phyloP scores from a whole-genome alignment of 768 basidiomycete species.

The Sporobolomyces pararoseus region DNA sequence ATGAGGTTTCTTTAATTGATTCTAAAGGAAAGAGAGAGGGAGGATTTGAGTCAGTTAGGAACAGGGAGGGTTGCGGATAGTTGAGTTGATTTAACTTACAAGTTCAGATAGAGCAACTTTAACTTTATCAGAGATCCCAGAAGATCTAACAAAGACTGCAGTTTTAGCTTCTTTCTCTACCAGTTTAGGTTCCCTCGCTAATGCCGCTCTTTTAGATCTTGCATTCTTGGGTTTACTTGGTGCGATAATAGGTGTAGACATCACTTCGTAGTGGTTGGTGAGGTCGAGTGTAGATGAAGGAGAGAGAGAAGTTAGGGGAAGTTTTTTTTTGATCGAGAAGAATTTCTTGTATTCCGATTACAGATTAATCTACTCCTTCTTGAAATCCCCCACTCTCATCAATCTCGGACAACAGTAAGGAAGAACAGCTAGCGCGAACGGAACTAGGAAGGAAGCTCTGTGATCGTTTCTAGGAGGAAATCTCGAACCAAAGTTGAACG shows the following conservation, averaged over 20 bases:
- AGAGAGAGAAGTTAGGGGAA: background rate
- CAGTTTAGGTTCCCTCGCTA: conserved; percentile 81
- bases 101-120: conserved; percentile 75
- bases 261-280: background rate
- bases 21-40: too few relatives aligned
- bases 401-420: too few relatives aligned
- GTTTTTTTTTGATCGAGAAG: background rate
- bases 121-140: conserved; percentile 75
- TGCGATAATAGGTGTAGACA: conserved; percentile 38
- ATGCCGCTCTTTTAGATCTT: conserved; percentile 81
- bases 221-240: conserved; percentile 83
- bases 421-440: too few relatives aligned
- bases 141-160: conserved; percentile 84
- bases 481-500: too few relatives aligned
- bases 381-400: background rate
- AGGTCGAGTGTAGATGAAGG: background rate
- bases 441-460: too few relatives aligned
- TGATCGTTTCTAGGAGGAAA: too few relatives aligned
- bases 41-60: too few relatives aligned
- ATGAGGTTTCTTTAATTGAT: conserved; percentile 87
- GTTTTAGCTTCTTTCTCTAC: conserved; percentile 77
- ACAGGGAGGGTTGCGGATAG: background rate
- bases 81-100: background rate
- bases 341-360: too few relatives aligned
- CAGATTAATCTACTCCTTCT: background rate